Evolutionary conservation across 2,329 filamentous ascomycete species (phyloP).

Genomic region (Blastomyces silverae): DNA sequence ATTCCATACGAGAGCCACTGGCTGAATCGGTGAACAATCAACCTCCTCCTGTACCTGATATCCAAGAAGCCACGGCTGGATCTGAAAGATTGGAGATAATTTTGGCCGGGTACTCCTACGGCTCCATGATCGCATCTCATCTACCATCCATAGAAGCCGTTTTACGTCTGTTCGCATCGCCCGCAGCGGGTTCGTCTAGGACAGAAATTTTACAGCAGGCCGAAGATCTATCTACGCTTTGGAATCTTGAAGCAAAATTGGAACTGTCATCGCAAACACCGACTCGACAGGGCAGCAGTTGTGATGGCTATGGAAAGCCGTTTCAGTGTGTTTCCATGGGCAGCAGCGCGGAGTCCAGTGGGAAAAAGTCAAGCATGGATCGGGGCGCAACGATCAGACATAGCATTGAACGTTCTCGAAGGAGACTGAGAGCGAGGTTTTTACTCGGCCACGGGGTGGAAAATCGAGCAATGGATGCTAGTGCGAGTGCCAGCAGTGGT

Average conservation of each 20-base stretch:
- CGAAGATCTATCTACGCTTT: conserved; percentile 58
- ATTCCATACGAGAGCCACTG: neutral
- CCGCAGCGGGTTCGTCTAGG: conserved; percentile 51
- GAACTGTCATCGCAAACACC: conserved; percentile 22
- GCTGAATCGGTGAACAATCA: neutral
- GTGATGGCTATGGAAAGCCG: neutral
- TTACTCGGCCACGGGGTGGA: conserved; percentile 12
- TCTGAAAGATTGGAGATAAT: conserved; percentile 41
- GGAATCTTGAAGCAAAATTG: conserved; percentile 45
- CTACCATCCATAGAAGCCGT: conserved; percentile 57
- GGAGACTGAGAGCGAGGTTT: conserved; percentile 22
- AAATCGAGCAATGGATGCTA: neutral
- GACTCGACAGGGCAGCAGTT: conserved; percentile 23
- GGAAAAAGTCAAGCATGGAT: conserved; percentile 1
- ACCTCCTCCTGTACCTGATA: conserved; percentile 1
- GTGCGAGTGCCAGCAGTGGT: neutral
- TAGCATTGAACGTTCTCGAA: conserved; percentile 37
- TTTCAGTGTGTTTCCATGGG: conserved; percentile 2
- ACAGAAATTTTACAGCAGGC: conserved; percentile 66
- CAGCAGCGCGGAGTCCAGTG: neutral
- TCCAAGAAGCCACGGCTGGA: neutral
- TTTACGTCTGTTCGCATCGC: conserved; percentile 52
- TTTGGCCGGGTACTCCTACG: conserved; percentile 83
- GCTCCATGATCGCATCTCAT: conserved; percentile 69
- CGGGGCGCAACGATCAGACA: conserved; percentile 31